Evolutionary conservation across 2,329 filamentous ascomycete species (phyloP).

Genomic region (Trichoderma simmonsii): DNA sequence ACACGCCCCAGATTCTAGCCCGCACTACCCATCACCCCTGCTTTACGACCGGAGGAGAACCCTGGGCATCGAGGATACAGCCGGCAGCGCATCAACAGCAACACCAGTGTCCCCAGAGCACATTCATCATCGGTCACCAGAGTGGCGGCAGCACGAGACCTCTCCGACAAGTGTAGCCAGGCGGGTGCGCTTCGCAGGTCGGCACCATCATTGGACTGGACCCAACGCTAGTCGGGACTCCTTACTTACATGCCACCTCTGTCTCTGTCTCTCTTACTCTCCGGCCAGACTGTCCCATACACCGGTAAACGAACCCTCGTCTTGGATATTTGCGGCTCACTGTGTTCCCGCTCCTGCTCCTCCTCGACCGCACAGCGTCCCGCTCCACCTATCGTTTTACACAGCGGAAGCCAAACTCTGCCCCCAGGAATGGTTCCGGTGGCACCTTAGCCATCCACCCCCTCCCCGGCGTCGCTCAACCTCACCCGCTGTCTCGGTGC

Average conservation of each 20-base stretch:
- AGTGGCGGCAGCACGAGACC: slow-evolving; percentile 13
- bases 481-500: slow-evolving; percentile 29
- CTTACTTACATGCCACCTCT: slow-evolving; percentile 27
- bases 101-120: slow-evolving; percentile 8
- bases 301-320: slow-evolving; percentile 16
- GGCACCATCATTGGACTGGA: slow-evolving; percentile 13
- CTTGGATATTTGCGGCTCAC: slow-evolving; percentile 24
- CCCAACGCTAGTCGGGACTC: slow-evolving; percentile 24
- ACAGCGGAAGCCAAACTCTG: slow-evolving; percentile 28
- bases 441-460: slow-evolving; percentile 35
- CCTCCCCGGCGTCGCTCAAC: slow-evolving; percentile 32
- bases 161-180: slow-evolving; percentile 7
- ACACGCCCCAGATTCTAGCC: slow-evolving; percentile 25
- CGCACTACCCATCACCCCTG: slow-evolving; percentile 26
- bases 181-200: slow-evolving; percentile 15
- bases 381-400: slow-evolving; percentile 28
- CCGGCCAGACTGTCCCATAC: slow-evolving; percentile 14
- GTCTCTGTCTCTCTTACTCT: slow-evolving; percentile 25
- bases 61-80: neutral
- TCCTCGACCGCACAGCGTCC: slow-evolving; percentile 22
- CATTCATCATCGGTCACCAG: slow-evolving; percentile 4
- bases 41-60: slow-evolving; percentile 14
- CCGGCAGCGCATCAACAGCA: slow-evolving; percentile 4
- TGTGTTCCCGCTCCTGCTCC: slow-evolving; percentile 21
- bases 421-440: slow-evolving; percentile 34